Percentiles rank a stretch among this genome's conserved stretches.
Conservation (phyloP, 495 filamentous ascomycete genomes). For the Margaritispora aquatica region DNA sequence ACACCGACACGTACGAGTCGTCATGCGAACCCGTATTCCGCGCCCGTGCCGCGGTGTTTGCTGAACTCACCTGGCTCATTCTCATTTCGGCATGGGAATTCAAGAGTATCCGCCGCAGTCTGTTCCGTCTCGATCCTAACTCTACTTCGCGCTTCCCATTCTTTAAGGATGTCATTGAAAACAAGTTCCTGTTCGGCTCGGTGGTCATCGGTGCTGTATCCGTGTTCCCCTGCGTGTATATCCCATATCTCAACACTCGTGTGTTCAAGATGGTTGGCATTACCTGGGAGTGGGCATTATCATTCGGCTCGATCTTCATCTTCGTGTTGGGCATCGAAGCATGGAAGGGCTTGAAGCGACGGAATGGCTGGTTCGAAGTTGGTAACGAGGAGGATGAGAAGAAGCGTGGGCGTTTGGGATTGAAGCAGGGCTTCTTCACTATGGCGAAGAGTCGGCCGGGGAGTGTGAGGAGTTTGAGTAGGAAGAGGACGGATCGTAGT, state of each 20-base stretch:
- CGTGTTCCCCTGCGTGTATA: constrained; percentile 64
- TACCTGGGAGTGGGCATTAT: constrained; percentile 61
- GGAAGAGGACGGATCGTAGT: constrained; percentile 12
- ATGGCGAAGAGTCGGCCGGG: constrained; percentile 29
- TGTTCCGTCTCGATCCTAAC: constrained; percentile 56
- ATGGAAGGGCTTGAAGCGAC: constrained; percentile 58
- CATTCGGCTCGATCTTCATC: constrained; percentile 45
- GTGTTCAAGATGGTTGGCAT: constrained; percentile 68
- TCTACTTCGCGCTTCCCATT: constrained; percentile 39
- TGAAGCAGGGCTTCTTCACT: constrained; percentile 34
- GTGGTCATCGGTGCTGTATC: constrained; percentile 59
- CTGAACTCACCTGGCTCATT: constrained; percentile 61
- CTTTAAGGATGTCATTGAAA: constrained; percentile 54
- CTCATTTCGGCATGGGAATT: constrained; percentile 67
- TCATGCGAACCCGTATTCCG: constrained; percentile 59
- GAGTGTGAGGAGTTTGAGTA: constrained; percentile 13
- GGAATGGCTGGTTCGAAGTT: constrained; percentile 11
- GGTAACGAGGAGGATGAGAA: constrained; percentile 15
- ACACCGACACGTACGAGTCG: constrained; percentile 18
- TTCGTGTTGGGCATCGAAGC: constrained; percentile 54
- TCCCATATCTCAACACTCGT: constrained; percentile 55
- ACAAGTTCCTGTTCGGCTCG: constrained; percentile 66
- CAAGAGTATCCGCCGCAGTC: constrained; percentile 52
- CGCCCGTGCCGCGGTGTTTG: constrained; percentile 66
- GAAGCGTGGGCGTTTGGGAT: constrained; percentile 13